phyloP scores from a whole-genome alignment of 2,329 filamentous ascomycete species.

The Colletotrichum sp. region DNA sequence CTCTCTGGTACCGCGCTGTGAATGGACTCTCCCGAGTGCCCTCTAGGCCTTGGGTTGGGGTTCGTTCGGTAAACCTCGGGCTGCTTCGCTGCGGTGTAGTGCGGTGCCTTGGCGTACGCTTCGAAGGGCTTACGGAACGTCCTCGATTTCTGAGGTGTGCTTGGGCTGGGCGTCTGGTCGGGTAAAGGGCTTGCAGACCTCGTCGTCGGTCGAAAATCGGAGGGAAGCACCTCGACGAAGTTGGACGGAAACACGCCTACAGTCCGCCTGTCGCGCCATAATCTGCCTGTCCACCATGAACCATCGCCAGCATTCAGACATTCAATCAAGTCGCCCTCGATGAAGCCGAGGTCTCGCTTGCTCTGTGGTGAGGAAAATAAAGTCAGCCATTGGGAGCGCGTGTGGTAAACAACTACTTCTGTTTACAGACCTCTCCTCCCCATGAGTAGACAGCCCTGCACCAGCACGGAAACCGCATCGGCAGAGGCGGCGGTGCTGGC shows the following conservation, averaged over 20 bases:
- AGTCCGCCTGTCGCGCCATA: slow-evolving; percentile 88
- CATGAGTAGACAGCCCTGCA: slow-evolving; percentile 90
- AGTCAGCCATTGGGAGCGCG: slow-evolving; percentile 24
- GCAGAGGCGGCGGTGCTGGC: slow-evolving; percentile 65
- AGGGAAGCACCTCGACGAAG: slow-evolving; percentile 89
- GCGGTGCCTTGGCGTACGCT: slow-evolving; percentile 70
- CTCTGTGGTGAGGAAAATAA: slow-evolving; percentile 53
- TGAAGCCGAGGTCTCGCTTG: slow-evolving; percentile 93
- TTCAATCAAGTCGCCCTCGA: slow-evolving; percentile 97
- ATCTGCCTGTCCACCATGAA: slow-evolving; percentile 95
- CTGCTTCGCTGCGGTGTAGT: slow-evolving; percentile 68
- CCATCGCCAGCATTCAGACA: slow-evolving; percentile 97
- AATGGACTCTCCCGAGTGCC: slow-evolving; percentile 47
- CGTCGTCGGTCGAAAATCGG: slow-evolving; percentile 80
- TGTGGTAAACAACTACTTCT: not conserved
- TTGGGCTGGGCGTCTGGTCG: slow-evolving; percentile 58
- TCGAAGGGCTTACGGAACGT: slow-evolving; percentile 72
- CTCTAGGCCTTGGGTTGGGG: slow-evolving; percentile 38
- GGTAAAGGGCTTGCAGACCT: slow-evolving; percentile 67
- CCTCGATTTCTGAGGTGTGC: slow-evolving; percentile 63
- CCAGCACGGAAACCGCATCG: slow-evolving; percentile 87
- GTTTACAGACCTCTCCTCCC: slow-evolving; percentile 75
- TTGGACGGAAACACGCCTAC: slow-evolving; percentile 96
- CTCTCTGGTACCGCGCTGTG: slow-evolving; percentile 11
- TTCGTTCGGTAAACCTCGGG: slow-evolving; percentile 60